Conservation (phyloP, 2,329 filamentous ascomycete species). For the Drechslerella stenobrocha region DNA sequence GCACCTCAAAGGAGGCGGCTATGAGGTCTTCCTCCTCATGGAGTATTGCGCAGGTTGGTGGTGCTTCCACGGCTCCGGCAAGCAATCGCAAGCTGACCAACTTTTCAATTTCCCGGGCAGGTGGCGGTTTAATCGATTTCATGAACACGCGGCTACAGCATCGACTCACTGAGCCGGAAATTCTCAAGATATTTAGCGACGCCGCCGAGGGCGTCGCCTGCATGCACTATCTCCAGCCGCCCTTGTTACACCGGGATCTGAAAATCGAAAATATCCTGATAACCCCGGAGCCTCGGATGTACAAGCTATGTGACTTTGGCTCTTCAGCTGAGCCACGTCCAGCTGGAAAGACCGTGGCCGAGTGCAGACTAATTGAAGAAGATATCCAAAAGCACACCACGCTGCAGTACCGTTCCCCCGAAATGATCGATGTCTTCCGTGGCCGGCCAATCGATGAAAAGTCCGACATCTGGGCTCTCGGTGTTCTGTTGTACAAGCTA, state of each 20-base stretch:
- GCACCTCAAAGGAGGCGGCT: constrained; percentile 86
- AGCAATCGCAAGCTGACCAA: not conserved
- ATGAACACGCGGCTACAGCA: constrained; percentile 99
- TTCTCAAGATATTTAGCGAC: constrained; percentile 93
- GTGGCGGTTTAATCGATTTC: constrained; percentile 95
- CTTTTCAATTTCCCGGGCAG: constrained; percentile 57
- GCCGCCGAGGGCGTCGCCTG: constrained; percentile 94
- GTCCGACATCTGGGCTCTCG: constrained; percentile 96
- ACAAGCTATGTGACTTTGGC: constrained; percentile 98
- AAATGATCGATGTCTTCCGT: constrained; percentile 98
- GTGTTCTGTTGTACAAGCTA: constrained; percentile 92
- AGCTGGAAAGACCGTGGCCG: constrained; percentile 80
- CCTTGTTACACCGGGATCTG: constrained; percentile 86
- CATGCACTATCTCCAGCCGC: constrained; percentile 98
- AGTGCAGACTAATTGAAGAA: constrained; percentile 91
- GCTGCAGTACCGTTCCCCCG: constrained; percentile 92
- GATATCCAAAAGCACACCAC: constrained; percentile 97
- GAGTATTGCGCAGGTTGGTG: constrained; percentile 70
- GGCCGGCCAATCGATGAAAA: constrained; percentile 98
- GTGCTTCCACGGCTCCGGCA: not conserved
- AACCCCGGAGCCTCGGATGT: constrained; percentile 70
- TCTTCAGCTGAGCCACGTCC: constrained; percentile 81
- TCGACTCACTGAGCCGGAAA: constrained; percentile 93
- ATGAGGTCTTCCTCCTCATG: constrained; percentile 98
- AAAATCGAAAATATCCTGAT: constrained; percentile 99